phyloP scores from a whole-genome alignment of 2,329 filamentous ascomycete genomes.

The Hymenotorrendiella dingleyae region DNA sequence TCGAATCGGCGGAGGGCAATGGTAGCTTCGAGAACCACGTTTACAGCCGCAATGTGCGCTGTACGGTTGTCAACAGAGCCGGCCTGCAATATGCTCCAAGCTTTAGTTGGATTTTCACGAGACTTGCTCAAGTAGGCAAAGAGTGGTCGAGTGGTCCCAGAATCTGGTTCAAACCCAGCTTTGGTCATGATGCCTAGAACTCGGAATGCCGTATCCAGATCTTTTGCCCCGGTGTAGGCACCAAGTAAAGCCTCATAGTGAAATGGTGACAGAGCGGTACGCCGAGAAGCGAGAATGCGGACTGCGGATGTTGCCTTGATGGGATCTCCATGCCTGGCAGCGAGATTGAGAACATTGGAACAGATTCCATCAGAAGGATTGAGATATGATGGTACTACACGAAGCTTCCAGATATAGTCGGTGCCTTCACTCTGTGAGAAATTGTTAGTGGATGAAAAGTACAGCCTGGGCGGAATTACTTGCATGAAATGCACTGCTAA shows the following conservation, averaged over 20 bases:
- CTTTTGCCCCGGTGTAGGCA: conserved; percentile 54
- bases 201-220: conserved; percentile 61
- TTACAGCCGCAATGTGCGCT: conserved; percentile 46
- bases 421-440: conserved; percentile 54
- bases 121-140: conserved; percentile 47
- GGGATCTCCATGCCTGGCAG: conserved; percentile 62
- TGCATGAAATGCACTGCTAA: conserved; percentile 58
- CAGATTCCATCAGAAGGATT: conserved; percentile 60
- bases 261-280: conserved; percentile 51
- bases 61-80: conserved; percentile 43
- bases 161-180: conserved; percentile 50
- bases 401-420: conserved; percentile 63
- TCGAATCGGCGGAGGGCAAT: conserved; percentile 36
- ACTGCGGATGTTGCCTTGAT: conserved; percentile 67
- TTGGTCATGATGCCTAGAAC: conserved; percentile 69
- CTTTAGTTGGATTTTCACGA: conserved; percentile 38
- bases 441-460: not conserved
- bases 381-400: conserved; percentile 53
- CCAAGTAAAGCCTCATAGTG: conserved; percentile 80
- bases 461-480: conserved; percentile 25
- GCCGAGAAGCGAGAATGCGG: conserved; percentile 53
- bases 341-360: conserved; percentile 64
- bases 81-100: conserved; percentile 50
- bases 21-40: conserved; percentile 34
- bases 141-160: conserved; percentile 58